Conservation (phyloP, 768 basidiomycete species). For the Boletus vermiculosoides region DNA sequence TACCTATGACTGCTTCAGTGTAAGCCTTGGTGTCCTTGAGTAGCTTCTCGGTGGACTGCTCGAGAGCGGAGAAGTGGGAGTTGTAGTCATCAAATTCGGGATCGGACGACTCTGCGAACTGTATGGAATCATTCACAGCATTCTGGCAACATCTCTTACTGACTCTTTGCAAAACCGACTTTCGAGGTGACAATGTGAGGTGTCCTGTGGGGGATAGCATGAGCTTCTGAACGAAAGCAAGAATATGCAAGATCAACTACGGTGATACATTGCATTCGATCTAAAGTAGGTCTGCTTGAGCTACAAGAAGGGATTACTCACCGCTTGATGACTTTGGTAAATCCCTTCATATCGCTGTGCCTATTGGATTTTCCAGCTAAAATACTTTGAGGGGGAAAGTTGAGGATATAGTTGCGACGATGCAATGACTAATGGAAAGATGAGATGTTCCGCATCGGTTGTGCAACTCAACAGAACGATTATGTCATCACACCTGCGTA, state of each 20-base stretch:
- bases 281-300: not conserved
- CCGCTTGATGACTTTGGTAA: constrained; percentile 78
- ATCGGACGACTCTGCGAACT: constrained; percentile 66
- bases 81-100: constrained; percentile 89
- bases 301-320: constrained; percentile 30
- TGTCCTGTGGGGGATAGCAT: constrained; percentile 50
- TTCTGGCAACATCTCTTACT: constrained; percentile 27
- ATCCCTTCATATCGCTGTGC: constrained; percentile 68
- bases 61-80: constrained; percentile 72
- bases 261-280: constrained; percentile 1
- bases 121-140: constrained; percentile 2
- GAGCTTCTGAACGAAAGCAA: constrained; percentile 9
- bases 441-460: not conserved
- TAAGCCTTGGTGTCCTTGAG: constrained; percentile 90
- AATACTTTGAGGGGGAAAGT: not conserved
- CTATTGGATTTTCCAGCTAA: not conserved
- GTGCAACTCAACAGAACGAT: not conserved
- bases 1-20: constrained; percentile 76
- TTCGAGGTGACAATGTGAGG: constrained; percentile 87
- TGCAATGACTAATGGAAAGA: not conserved
- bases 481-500: constrained; percentile 17
- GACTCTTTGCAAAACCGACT: constrained; percentile 93
- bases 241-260: constrained; percentile 4
- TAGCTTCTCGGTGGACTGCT: constrained; percentile 82
- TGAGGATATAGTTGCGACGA: not conserved